A percentile compares a stretch with the other conserved stretches of the same genome.
Evolutionary conservation across 1,139 yeast genomes (phyloP).

Genomic region (Geotrichum restrictum): DNA sequence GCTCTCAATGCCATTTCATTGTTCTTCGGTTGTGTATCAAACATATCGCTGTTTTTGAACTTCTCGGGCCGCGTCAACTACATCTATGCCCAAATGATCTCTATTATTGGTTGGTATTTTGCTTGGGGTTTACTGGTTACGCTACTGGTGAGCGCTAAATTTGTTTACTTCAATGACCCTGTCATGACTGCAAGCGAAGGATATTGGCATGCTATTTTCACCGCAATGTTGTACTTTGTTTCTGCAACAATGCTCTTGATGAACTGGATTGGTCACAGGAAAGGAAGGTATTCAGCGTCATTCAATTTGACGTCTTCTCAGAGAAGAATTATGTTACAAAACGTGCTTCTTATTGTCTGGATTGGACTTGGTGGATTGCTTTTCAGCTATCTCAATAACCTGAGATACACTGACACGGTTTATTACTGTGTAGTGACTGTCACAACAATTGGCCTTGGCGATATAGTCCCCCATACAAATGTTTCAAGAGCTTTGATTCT

Average conservation of each 20-base stretch:
- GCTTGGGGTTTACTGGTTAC: conserved; percentile 49
- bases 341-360: conserved; percentile 64
- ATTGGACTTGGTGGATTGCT: conserved; percentile 63
- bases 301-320: conserved; percentile 66
- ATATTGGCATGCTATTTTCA: conserved; percentile 70
- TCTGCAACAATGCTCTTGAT: conserved; percentile 52
- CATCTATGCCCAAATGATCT: conserved; percentile 53
- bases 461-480: conserved; percentile 51
- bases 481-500: conserved; percentile 57
- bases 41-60: conserved; percentile 61
- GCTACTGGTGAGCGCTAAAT: conserved; percentile 44
- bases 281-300: conserved; percentile 60
- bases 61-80: conserved; percentile 58
- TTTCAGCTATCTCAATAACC: conserved; percentile 43
- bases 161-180: conserved; percentile 27
- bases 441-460: conserved; percentile 78
- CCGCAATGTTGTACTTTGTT: conserved; percentile 55
- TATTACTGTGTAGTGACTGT: conserved; percentile 70
- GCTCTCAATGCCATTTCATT: conserved; percentile 60
- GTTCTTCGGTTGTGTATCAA: conserved; percentile 61
- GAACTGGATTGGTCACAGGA: conserved; percentile 59
- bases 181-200: conserved; percentile 49
- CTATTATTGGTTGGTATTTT: conserved; percentile 59
- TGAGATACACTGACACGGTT: conserved; percentile 58
- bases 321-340: conserved; percentile 66